Base-by-base conservation (phyloP, 2,329 filamentous ascomycete genomes). In the Diaporthe nobilis region DNA sequence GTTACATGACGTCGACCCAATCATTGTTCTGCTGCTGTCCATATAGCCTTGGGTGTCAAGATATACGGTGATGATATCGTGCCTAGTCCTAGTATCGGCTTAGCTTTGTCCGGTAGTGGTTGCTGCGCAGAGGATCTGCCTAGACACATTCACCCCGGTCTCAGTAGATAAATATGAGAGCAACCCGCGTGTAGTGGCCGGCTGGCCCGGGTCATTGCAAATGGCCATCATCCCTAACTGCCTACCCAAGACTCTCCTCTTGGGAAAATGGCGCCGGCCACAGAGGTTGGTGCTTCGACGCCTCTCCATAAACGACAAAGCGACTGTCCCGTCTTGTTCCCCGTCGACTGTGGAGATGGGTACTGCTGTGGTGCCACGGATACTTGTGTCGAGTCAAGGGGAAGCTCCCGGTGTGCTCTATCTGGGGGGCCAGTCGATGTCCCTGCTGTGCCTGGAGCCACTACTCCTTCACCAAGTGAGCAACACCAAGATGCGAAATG, bases 341-440 rank as follows among this genome's bases (percentile, higher is more conserved):
- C 63, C 15, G 34, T 61, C 3, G 63, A 74, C 31, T 74, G 72
- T n/a, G 72, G 72, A 49, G 72, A 74, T 58, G 72, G 72, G 22
- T 71, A 44, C 31, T 74, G 72, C n/a, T 74, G 63, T 44, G 51
- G 53, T 22, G 5, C 42, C 6, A 3, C 10, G 8, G 25, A 25
- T 28, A 51, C 53, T 6, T 74, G 72, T n/a, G n/a, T 74, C 9
- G 15, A 58, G 34, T 70, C 53, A 0, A 20, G 13, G 9, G 53
- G 39, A 51, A 20, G 34, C 25, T 71, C 61, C 20, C 12, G 12
- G 1, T 74, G 72, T 28, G 51, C 39, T 31, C 44, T 49, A 15
- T n/a, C 17, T 22, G 51, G 67, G 6, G 37, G 44, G 1, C 22
- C 63, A 17, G 2, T 61, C 13, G 60, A 44, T 17, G 55, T 74